Base-by-base conservation (phyloP, 805 yeast genomes). In the Suhomyces kilbournensis region DNA sequence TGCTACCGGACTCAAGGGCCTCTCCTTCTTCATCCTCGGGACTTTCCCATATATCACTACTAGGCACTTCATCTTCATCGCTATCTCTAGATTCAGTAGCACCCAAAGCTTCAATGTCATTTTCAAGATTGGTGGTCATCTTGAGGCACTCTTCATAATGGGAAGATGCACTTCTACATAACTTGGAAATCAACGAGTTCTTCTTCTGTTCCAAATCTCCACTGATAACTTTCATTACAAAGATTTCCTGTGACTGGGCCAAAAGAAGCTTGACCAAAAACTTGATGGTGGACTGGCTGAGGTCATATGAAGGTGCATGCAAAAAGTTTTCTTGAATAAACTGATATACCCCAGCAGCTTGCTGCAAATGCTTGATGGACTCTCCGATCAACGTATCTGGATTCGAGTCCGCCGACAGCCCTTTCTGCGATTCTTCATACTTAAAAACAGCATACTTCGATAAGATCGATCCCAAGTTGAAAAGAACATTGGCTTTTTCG, bases 201-300 rank as follows among this genome's bases (percentile, higher is more conserved):
- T 88, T 87, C 59, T 62, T 63, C 53, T 72, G 78, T 44, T 78
- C 80, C 7, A 79, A 65, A 51, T 78, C 82, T 7, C 75, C 77
- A 52, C 72, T 76, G 35, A 90, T 64, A 7, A 83, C 81, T 57
- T 83, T 86, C 61, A 85, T 65, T 2, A 86, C 70, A 65, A 93
- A 92, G 6, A 87, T 79, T 58, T 94, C 97, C 64, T 92, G 97
- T 2, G 94, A 90, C 66, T 93, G 97, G 0, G 96, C 94, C 51
- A 90, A 72, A 82, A 86, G 83, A 50, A 92, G 66, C 56, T 78
- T 79, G 14, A 77, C 66, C 48, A 93, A 75, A 34, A 89, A 85
- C 42, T 77, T 76, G 8, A 89, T 81, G 0, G 90, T 83, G 20
- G 85, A 82, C 32, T 86, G 87, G 54, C 79, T 75, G 47, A 92